Base-by-base conservation (phyloP, 495 filamentous ascomycete species). In the Tuber calosporum region DNA sequence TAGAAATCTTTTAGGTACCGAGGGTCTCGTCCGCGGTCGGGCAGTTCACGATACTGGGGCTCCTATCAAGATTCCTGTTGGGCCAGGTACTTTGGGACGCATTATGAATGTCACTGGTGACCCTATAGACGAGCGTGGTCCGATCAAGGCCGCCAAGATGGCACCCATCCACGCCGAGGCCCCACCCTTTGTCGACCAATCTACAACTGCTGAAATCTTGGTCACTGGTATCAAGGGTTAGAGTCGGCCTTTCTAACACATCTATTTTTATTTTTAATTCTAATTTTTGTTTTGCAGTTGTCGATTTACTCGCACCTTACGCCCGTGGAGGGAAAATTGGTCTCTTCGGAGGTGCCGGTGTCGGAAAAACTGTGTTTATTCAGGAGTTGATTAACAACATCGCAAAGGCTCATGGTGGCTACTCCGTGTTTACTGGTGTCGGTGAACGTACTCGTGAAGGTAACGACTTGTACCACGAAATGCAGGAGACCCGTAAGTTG, bases 401-500 rank as follows among this genome's bases (percentile, higher is more conserved):
- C 83, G 95, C 95, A 87, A 99, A 99, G 90, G 95, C 95, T 82
- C 95, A 99, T 87, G 96, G 95, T 95, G 95, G 95, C 94, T 99
- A 96, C 91, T 99, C 95, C 79, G 96, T 99, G 82, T 99, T 99
- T 90, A 96, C 92, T 84, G 95, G 95, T 93, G 95, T 99, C 85
- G 95, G 95, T 82, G 95, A 99, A 91, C 95, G 95, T 88, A 99
- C 95, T 83, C 95, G 95, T 91, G 95, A 99, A 90, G 95, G 95
- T 90, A 99, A 99, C 90, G 95, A 99, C 90, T 87, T 99, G 89
- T 99, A 99, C 91, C 96, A 99, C 88, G 95, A 99, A 91, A 99
- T 99, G 95, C 95, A 99, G 88, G 94, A 99, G 88, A 99, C 95
- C 83, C 90, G 80, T 77, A 79, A 22, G 79, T 70, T 76, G 15